Percentiles rank a stretch among this genome's conserved stretches.
Conservation (phyloP, 73 alveolate genomes). For the Tetrahymena borealis region DNA sequence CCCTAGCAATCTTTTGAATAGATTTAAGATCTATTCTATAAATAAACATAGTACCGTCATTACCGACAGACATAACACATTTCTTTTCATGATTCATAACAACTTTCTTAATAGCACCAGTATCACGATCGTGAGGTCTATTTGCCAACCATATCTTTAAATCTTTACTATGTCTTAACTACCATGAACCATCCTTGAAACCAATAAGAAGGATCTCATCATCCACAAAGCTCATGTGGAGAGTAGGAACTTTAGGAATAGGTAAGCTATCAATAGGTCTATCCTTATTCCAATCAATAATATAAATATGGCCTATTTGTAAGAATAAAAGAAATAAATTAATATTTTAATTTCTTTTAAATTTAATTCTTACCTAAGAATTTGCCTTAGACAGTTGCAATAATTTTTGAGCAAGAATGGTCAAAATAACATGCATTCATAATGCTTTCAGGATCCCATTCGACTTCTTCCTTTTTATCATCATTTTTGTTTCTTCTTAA, state of each 20-base stretch:
- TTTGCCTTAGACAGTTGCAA: conserved; percentile 62
- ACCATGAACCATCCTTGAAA: conserved; percentile 57
- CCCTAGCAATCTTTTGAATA: conserved; percentile 30
- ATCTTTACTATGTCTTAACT: conserved; percentile 42
- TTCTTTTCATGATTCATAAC: conserved; percentile 55
- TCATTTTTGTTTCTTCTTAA: conserved; percentile 56
- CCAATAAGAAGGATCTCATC: conserved; percentile 50
- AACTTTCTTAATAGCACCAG: conserved; percentile 57
- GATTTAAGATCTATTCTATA: conserved; percentile 48
- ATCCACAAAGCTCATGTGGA: conserved; percentile 46
- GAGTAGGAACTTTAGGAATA: conserved; percentile 42
- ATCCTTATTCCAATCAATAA: conserved; percentile 54
- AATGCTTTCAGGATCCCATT: conserved; percentile 85
- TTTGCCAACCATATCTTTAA: conserved; percentile 40
- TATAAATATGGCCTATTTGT: conserved; percentile 63
- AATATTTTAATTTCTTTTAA: neutral
- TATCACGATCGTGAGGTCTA: conserved; percentile 72
- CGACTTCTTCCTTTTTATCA: conserved; percentile 75
- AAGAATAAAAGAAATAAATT: neutral
- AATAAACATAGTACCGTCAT: conserved; percentile 75
- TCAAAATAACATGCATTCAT: conserved; percentile 39
- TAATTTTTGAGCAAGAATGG: conserved; percentile 32
- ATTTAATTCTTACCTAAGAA: conserved; percentile 3
- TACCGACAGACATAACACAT: conserved; percentile 56
- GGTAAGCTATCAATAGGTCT: conserved; percentile 73